A percentile compares a stretch with the other conserved stretches of the same genome.
Conservation (phyloP, 1,284 basidiomycete genomes). For the Ganoderma lucidum region DNA sequence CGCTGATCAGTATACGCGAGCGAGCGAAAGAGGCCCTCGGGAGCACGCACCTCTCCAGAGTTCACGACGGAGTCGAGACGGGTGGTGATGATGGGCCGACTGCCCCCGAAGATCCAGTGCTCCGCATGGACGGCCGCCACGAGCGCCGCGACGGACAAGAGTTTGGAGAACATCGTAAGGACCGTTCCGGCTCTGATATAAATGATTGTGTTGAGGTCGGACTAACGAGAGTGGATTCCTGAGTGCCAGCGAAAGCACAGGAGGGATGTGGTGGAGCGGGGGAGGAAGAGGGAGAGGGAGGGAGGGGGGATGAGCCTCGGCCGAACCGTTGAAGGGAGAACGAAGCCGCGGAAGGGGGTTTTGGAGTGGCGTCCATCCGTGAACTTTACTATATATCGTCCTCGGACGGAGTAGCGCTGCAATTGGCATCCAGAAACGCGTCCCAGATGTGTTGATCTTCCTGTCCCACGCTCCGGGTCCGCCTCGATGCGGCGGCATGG, state of each 20-base stretch:
- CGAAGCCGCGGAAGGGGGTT: conserved; percentile 9
- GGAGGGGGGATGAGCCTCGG: conserved; percentile 18
- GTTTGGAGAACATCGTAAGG: conserved; percentile 30
- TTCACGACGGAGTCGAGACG: conserved; percentile 43
- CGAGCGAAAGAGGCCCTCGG: background rate
- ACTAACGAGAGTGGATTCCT: conserved; percentile 25
- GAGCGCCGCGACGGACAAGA: conserved; percentile 33
- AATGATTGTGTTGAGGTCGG: conserved; percentile 31
- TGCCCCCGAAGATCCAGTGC: conserved; percentile 42
- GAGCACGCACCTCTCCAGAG: conserved; percentile 31
- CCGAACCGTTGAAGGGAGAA: conserved; percentile 15
- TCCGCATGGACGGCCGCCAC: conserved; percentile 36
- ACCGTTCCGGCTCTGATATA: conserved; percentile 20
- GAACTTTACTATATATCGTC: conserved; percentile 11
- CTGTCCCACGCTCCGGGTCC: conserved; percentile 7
- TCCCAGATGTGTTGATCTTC: background rate
- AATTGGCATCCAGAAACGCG: conserved; percentile 6
- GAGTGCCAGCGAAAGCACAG: conserved; percentile 12
- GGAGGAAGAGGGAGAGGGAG: conserved; percentile 12
- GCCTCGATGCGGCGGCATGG: conserved; percentile 11
- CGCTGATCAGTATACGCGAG: background rate
- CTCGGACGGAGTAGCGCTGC: background rate
- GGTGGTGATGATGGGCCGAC: conserved; percentile 35
- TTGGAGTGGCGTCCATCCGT: background rate
- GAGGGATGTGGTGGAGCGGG: conserved; percentile 9